phyloP scores from a whole-genome alignment of 2,329 filamentous ascomycete species.

The Cercospora berteroae region DNA sequence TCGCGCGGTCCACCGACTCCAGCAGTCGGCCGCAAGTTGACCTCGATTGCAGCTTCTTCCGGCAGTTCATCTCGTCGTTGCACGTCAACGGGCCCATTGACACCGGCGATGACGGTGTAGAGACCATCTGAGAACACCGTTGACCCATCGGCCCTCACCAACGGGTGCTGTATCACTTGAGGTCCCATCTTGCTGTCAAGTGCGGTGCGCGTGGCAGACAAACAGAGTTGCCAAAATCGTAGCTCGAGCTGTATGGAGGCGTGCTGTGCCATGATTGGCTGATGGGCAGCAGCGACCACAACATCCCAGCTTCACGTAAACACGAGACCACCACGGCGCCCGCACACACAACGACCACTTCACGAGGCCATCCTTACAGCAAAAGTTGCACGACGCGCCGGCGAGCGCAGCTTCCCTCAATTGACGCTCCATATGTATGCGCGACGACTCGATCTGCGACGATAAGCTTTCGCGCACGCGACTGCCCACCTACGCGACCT shows the following conservation, averaged over 20 bases:
- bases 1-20: conserved; percentile 65
- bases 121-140: conserved; percentile 72
- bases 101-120: conserved; percentile 77
- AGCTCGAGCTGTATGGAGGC: conserved; percentile 4
- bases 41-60: conserved; percentile 86
- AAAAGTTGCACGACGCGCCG: conserved; percentile 6
- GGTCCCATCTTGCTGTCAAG: conserved; percentile 20
- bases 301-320: conserved; percentile 11
- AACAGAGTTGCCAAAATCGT: neutral
- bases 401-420: neutral
- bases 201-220: neutral
- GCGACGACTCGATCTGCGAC: conserved; percentile 13
- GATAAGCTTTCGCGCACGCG: conserved; percentile 18
- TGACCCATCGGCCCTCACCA: conserved; percentile 75
- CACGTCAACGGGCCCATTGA: conserved; percentile 92
- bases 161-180: conserved; percentile 39
- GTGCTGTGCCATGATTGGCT: conserved; percentile 4
- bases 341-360: conserved; percentile 4
- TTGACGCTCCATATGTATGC: conserved; percentile 7
- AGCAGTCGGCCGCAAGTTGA: conserved; percentile 80
- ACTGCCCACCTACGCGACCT: conserved; percentile 9
- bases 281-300: neutral
- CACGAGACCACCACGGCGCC: conserved; percentile 5
- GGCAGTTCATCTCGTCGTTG: conserved; percentile 84
- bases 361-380: conserved; percentile 12